Conservation (phyloP, 2,329 filamentous ascomycete species). For the Aspergillus spinulosporus region DNA sequence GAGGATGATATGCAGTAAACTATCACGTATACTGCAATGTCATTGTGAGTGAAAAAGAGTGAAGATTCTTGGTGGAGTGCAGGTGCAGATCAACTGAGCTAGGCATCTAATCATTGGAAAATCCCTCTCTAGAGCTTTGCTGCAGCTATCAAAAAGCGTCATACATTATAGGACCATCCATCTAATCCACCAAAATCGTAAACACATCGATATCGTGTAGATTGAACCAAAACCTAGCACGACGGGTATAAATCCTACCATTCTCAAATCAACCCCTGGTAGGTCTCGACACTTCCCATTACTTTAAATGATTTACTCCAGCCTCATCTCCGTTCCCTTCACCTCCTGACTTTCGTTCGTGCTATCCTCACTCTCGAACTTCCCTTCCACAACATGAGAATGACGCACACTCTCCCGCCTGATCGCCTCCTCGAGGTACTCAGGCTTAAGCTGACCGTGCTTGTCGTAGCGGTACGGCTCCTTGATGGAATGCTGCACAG, state of each 20-base stretch:
- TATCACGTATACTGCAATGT: too few relatives aligned
- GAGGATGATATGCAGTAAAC: too few relatives aligned
- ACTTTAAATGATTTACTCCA: not conserved
- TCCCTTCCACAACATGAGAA: constrained; percentile 11
- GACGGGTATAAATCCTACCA: constrained; percentile 10
- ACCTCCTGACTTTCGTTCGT: constrained; percentile 15
- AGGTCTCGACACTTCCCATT: too few relatives aligned
- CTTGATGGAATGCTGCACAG: constrained; percentile 50
- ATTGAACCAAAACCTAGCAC: constrained; percentile 48
- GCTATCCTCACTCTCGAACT: constrained; percentile 31
- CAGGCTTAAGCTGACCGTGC: constrained; percentile 53
- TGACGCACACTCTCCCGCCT: constrained; percentile 23
- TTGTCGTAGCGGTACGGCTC: constrained; percentile 59
- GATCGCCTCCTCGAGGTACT: constrained; percentile 48
- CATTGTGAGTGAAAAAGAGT: too few relatives aligned
- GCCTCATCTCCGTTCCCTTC: not conserved
- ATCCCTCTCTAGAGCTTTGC: not conserved
- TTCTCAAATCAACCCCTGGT: not conserved
- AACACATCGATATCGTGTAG: not conserved
- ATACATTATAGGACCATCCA: too few relatives aligned
- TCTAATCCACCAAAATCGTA: not conserved
- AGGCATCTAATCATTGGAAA: not conserved
- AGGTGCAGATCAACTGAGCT: not conserved
- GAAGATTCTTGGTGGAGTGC: too few relatives aligned
- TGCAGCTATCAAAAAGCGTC: too few relatives aligned